Conservation (phyloP, 1,284 basidiomycete genomes). For the Singerocomus rubriflavus region DNA sequence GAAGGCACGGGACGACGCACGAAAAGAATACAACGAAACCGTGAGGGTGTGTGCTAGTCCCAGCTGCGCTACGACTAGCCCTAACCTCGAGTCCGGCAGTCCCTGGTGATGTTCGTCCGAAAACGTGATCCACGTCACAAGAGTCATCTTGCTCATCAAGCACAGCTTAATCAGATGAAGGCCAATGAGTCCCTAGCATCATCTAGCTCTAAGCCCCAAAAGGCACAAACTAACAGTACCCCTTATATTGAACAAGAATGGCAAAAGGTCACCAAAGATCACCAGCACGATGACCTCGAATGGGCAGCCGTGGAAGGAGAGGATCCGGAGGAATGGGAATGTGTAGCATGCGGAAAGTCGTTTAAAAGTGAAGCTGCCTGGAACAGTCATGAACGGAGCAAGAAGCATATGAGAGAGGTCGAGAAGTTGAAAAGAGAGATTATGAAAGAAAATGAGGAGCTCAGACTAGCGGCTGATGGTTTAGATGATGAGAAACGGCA, state of each 20-base stretch:
- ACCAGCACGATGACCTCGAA: slow-evolving; percentile 58
- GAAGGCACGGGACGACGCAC: slow-evolving; percentile 82
- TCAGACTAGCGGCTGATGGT: slow-evolving; percentile 40
- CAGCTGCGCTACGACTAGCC: not conserved
- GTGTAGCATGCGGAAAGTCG: slow-evolving; percentile 90
- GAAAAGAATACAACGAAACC: slow-evolving; percentile 92
- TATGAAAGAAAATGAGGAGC: slow-evolving; percentile 69
- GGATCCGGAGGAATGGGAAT: slow-evolving; percentile 85
- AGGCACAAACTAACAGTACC: slow-evolving; percentile 21
- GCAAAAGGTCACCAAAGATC: slow-evolving; percentile 58
- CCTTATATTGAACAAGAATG: slow-evolving; percentile 79
- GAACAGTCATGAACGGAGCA: slow-evolving; percentile 95
- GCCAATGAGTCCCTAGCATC: slow-evolving; percentile 33
- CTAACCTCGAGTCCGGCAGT: slow-evolving; percentile 41
- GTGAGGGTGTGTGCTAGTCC: slow-evolving; percentile 57
- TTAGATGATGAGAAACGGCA: slow-evolving; percentile 23
- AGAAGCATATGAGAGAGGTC: slow-evolving; percentile 90
- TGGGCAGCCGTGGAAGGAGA: slow-evolving; percentile 69
- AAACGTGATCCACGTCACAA: slow-evolving; percentile 95
- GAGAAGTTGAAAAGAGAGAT: slow-evolving; percentile 74
- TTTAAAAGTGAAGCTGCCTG: slow-evolving; percentile 94
- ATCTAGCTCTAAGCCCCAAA: slow-evolving; percentile 18
- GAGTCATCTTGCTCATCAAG: slow-evolving; percentile 57
- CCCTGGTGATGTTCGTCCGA: slow-evolving; percentile 82
- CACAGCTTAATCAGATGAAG: slow-evolving; percentile 32